A percentile compares a stretch with the other conserved stretches of the same genome.
phyloP scores from a whole-genome alignment of 2,329 filamentous ascomycete species.

The Hypoxylon sp. region DNA sequence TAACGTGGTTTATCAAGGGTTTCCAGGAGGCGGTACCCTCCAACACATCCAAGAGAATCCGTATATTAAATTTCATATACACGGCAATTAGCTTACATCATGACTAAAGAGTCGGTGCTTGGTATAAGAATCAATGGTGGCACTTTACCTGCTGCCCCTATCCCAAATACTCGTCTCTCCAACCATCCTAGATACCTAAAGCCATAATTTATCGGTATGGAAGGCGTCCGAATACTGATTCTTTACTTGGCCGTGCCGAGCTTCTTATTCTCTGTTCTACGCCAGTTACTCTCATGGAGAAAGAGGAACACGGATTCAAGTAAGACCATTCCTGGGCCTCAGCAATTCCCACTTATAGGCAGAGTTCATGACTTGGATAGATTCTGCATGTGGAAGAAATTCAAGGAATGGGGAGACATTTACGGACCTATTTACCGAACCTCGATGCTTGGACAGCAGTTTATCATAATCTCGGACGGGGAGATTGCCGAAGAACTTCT shows the following conservation, averaged over 20 bases:
- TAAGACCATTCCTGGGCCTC: conserved; percentile 59
- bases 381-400: conserved; percentile 63
- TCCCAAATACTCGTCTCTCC: not conserved
- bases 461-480: conserved; percentile 60
- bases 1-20: conserved; percentile 12
- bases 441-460: conserved; percentile 50
- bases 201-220: conserved; percentile 50
- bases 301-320: conserved; percentile 42
- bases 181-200: not conserved
- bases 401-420: conserved; percentile 52
- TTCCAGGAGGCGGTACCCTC: conserved; percentile 8
- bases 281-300: conserved; percentile 54
- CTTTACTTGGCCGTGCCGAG: conserved; percentile 61
- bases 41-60: not conserved
- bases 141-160: not conserved
- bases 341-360: conserved; percentile 61
- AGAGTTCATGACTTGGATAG: conserved; percentile 62
- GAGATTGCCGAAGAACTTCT: conserved; percentile 62
- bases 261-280: conserved; percentile 56
- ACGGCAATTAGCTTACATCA: not conserved
- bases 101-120: not conserved
- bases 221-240: conserved; percentile 55
- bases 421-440: conserved; percentile 50
- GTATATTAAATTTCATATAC: not conserved
- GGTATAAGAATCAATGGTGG: conserved; percentile 9